phyloP scores from a whole-genome alignment of 345 rosid genomes.

The Eucalyptus sideroxylon region DNA sequence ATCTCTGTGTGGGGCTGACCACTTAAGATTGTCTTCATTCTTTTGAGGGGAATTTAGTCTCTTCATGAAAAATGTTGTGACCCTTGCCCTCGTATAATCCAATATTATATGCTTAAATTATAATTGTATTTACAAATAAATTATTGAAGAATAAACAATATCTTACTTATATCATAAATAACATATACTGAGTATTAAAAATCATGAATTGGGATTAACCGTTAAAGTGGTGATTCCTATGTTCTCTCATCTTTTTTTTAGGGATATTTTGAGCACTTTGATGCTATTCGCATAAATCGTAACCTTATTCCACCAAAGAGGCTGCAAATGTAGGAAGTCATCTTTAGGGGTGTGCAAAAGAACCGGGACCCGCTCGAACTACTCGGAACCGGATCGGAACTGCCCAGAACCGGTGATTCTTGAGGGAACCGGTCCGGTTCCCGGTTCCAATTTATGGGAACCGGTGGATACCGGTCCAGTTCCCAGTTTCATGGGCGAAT shows the following conservation, averaged over 20 bases:
- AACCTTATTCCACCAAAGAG: not conserved
- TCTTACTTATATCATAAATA: not conserved
- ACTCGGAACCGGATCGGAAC: too few species aligned
- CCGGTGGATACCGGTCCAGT: too few species aligned
- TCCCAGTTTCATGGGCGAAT: too few species aligned
- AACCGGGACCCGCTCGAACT: too few species aligned
- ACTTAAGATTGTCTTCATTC: not conserved
- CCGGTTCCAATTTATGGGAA: too few species aligned
- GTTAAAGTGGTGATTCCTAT: not conserved
- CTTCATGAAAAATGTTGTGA: not conserved
- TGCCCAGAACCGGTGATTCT: too few species aligned
- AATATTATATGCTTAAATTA: too few species aligned
- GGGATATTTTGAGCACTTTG: not conserved
- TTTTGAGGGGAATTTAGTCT: not conserved
- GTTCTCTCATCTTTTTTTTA: not conserved
- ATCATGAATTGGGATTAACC: not conserved
- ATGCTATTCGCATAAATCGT: not conserved
- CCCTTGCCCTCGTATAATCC: not conserved
- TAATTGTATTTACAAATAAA: too few species aligned
- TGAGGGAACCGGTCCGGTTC: too few species aligned
- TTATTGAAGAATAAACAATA: too few species aligned
- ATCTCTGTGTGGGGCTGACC: accelerated
- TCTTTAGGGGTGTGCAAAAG: too few species aligned
- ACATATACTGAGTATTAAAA: not conserved
- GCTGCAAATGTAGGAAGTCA: not conserved